Base-by-base conservation (phyloP, 108 stramenopile genomes). In the Fragilariopsis cylindrus region DNA sequence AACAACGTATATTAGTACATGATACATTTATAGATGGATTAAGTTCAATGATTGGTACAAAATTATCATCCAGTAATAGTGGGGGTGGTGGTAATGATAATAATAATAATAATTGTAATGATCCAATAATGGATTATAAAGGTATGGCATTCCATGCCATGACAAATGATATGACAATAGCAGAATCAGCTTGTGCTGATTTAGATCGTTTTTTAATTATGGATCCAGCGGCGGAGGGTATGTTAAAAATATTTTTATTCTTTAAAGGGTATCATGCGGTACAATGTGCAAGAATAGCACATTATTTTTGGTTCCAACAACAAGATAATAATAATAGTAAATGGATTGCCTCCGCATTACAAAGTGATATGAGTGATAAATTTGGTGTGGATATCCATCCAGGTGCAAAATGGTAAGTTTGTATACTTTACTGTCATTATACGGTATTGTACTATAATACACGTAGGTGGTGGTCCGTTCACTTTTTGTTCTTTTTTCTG, bases 301-400 rank as follows among this genome's bases (percentile, higher is more conserved):
- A 52, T 13, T 13, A 52, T 13, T 52, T 13, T 13, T 52, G 50
- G 50, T 30, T 30, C 1, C 30, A 30, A 30, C 2, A 30, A 2
- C 30, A 30, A 30, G 30, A 30, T 30, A 52, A 52, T 52, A 13
- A 8, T 13, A 2, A 13, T 9, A 13, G 13, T 13, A 3, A 52
- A 13, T 52, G 50, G 50, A 52, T 52, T 52, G 50, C 50, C 0
- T 52, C 50, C 9, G 50, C 50, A 13, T 13, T 52, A 13, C 50
- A 52, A 13, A 52, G 50, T 2, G 50, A 52, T 52, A 52, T 52
- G 50, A 13, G 12, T 13, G 50, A 52, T 13, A 52, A 13, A 13
- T 52, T 52, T 13, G 50, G 50, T 52, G 50, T 52, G 12, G 50
- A 52, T 52, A 52, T 52, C 50, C 50, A 52, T 52, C 50, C 50